Evolutionary conservation across 2,329 filamentous ascomycete genomes (phyloP), one percentile per base, ranked within the genome.

Genomic region (Sporothrix pseudoabietina): DNA sequence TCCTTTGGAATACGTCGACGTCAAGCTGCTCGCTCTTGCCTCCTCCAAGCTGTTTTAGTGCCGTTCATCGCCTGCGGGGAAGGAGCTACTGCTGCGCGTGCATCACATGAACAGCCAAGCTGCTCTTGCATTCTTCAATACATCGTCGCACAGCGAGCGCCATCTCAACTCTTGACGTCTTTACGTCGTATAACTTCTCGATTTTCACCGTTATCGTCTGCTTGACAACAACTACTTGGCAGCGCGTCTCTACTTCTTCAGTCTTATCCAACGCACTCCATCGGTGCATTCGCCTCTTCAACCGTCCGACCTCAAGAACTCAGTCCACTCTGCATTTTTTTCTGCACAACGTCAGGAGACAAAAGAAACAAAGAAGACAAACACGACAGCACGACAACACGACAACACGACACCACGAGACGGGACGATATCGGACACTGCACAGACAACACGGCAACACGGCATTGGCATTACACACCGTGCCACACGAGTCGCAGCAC

Each of bases 281-380:
- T 30, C 26, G 65, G 44, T 52, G 47, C 35, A 39, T 19, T 69
- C 22, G 55, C 54, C 41, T 57, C 39, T 47, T 35, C 26, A 30
- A 14, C 52, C 52, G n/a, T 55, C 9, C 52, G 52, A 55, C 52
- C 22, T 32, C 22, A 9, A 63, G 26, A 30, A 39, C 39, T 66
- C 61, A 19, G 61, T 44, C 68, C 54, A 47, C 52, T 26, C 8
- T 8, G 7, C 7, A 9, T 22, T 41, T 12, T 54, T 32, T 12
- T 35, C 22, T 19, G 49, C 55, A 66, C n/a, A 12, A n/a, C 9
- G 30, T 73, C 65, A 70, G 65, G 65, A 69, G 71, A 73, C 71
- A 47, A 35, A 35, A 35, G 35, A 35, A 3, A 35, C 35, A 35
- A 57, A 22, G n/a, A 39, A 39, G 41, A 47, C 39, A 47, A 61